A percentile compares a stretch with the other conserved stretches of the same genome.
phyloP scores from a whole-genome alignment of 2,329 filamentous ascomycete genomes.

The Scedosporium dehoogii region DNA sequence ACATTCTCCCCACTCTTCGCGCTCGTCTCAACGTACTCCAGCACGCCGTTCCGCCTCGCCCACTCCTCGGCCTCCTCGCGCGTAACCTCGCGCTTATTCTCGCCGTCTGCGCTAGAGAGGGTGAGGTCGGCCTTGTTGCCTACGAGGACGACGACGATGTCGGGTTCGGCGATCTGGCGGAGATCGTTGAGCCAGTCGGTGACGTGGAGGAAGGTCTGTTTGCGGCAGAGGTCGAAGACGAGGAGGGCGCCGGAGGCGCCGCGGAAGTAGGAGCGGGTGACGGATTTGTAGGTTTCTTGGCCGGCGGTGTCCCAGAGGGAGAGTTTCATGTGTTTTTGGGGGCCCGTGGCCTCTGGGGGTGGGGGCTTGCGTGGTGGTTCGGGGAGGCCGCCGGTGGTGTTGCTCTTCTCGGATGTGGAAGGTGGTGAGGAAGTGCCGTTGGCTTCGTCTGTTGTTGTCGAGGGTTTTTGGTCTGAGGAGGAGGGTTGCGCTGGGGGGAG shows the following conservation, averaged over 20 bases:
- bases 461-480: conserved; percentile 10
- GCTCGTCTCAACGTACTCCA: conserved; percentile 92
- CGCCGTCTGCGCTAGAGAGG: conserved; percentile 22
- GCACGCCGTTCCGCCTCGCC: conserved; percentile 75
- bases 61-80: conserved; percentile 78
- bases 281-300: conserved; percentile 95
- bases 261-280: conserved; percentile 88
- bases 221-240: conserved; percentile 88
- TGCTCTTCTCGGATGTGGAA: conserved; percentile 8
- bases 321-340: conserved; percentile 79
- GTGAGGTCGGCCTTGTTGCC: conserved; percentile 91
- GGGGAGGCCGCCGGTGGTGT: conserved; percentile 31
- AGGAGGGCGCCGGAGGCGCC: conserved; percentile 64
- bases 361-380: conserved; percentile 36
- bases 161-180: conserved; percentile 86
- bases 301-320: conserved; percentile 93
- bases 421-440: conserved; percentile 8
- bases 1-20: conserved; percentile 94
- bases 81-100: conserved; percentile 70
- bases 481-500: conserved; percentile 11
- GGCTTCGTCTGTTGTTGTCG: conserved; percentile 12
- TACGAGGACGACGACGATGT: conserved; percentile 88
- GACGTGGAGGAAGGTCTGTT: conserved; percentile 75
- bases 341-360: conserved; percentile 14
- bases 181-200: conserved; percentile 92